Conservation (phyloP, 2,329 filamentous ascomycete genomes). For the Stachybotrys elegans region DNA sequence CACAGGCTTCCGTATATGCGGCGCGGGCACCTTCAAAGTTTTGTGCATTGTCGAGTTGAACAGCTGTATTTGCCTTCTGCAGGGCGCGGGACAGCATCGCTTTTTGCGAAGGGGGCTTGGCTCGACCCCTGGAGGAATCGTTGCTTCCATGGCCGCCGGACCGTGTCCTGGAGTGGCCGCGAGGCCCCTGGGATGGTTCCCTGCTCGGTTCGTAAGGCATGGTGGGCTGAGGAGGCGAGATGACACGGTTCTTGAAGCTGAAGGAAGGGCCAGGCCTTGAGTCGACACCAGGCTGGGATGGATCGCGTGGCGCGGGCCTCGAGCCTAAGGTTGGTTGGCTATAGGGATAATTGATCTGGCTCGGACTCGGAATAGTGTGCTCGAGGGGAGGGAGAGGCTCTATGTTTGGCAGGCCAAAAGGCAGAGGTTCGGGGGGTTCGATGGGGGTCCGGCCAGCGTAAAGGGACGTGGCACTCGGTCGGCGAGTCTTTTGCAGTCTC, state of each 20-base stretch:
- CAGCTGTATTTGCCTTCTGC: slow-evolving; percentile 92
- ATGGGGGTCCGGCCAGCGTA: too few relatives aligned
- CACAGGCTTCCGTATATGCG: slow-evolving; percentile 87
- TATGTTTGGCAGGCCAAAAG: too few relatives aligned
- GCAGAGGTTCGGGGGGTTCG: too few relatives aligned
- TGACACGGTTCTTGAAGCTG: too few relatives aligned
- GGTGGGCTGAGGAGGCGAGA: too few relatives aligned
- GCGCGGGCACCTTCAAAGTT: slow-evolving; percentile 89
- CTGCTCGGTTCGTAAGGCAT: slow-evolving; percentile 27
- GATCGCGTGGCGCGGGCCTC: too few relatives aligned
- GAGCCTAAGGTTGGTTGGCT: too few relatives aligned
- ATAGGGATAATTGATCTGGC: too few relatives aligned
- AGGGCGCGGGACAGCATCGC: slow-evolving; percentile 94
- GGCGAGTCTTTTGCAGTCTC: slow-evolving; percentile 32
- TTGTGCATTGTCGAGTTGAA: slow-evolving; percentile 91
- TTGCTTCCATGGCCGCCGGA: slow-evolving; percentile 24
- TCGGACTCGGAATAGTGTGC: too few relatives aligned
- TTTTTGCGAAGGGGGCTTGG: slow-evolving; percentile 71
- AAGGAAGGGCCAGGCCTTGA: too few relatives aligned
- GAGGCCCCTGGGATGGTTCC: slow-evolving; percentile 18
- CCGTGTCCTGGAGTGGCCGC: slow-evolving; percentile 25
- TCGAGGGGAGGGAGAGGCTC: too few relatives aligned
- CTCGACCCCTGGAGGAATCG: slow-evolving; percentile 21
- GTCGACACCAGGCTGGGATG: too few relatives aligned
- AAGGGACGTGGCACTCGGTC: slow-evolving; percentile 23